These are phyloP conservation scores for Sphaerulina vaccinii DNA, from an alignment of 2,329 filamentous ascomycete genomes.

Conservation along the genomic window DNA sequence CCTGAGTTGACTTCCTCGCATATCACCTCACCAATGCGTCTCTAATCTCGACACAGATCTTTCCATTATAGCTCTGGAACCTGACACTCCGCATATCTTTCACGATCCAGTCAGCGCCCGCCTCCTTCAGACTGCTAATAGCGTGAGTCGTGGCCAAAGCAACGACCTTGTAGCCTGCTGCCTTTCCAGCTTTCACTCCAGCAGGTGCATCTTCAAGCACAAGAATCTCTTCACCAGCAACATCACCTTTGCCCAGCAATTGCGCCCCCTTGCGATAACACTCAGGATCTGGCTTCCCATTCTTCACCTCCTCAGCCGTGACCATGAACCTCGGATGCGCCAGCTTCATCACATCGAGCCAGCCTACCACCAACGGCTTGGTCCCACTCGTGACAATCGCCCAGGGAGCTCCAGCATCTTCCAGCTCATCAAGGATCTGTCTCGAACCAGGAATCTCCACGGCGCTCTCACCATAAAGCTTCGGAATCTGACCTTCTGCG, in stretches of 20 bases:
- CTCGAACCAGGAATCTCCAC: conserved; percentile 76
- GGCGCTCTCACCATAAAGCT: conserved; percentile 72
- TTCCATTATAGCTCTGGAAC: conserved; percentile 56
- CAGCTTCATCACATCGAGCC: conserved; percentile 51
- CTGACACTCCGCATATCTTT: conserved; percentile 72
- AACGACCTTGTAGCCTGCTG: conserved; percentile 79
- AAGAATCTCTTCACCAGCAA: conserved; percentile 50
- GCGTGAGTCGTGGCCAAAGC: conserved; percentile 84
- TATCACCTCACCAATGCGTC: conserved; percentile 52
- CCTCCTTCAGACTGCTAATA: conserved; percentile 66
- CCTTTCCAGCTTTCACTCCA: conserved; percentile 79
- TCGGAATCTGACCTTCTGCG: conserved; percentile 75
- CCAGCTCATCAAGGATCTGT: conserved; percentile 35
- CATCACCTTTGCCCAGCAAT: conserved; percentile 41
- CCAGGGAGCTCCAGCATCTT: conserved; percentile 63
- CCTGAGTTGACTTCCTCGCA: not conserved
- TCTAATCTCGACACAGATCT: conserved; percentile 64
- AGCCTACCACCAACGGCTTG: conserved; percentile 48
- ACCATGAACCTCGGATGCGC: conserved; percentile 49
- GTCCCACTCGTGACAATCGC: conserved; percentile 67
- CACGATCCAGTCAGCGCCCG: conserved; percentile 86
- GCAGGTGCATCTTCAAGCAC: conserved; percentile 89
- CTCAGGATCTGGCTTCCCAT: conserved; percentile 52
- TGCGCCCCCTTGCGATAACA: conserved; percentile 48
- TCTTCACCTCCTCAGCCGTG: conserved; percentile 50